phyloP scores from a whole-genome alignment of 2,329 filamentous ascomycete species.

The Fusarium udum region DNA sequence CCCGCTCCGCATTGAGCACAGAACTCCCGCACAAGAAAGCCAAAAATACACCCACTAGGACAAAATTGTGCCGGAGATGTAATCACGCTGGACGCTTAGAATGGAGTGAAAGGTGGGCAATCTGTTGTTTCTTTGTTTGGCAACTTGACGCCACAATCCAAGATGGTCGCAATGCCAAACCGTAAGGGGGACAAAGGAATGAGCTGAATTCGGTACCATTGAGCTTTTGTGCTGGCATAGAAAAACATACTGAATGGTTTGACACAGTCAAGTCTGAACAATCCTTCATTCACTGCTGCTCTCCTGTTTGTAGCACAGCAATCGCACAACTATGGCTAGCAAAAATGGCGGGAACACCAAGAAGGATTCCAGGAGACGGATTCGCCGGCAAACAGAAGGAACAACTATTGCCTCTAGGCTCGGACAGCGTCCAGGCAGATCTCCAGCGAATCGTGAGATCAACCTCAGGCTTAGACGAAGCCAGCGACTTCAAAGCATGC shows the following conservation, averaged over 20 bases:
- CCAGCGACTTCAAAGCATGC: not conserved
- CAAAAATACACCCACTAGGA: not conserved
- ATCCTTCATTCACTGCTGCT: not conserved
- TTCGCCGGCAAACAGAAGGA: not conserved
- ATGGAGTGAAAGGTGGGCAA: not conserved
- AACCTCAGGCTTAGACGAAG: slow-evolving; percentile 25
- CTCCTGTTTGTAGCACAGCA: not conserved
- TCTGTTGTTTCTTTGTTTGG: slow-evolving; percentile 33
- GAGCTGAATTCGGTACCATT: not conserved
- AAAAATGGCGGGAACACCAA: not conserved
- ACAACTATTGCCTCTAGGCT: not conserved
- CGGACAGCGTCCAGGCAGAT: slow-evolving; percentile 35
- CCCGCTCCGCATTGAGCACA: slow-evolving; percentile 5
- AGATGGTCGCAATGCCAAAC: not conserved
- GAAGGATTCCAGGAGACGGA: not conserved
- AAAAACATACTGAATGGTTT: not conserved
- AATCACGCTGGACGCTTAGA: not conserved
- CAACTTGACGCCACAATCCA: slow-evolving; percentile 23
- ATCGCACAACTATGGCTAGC: slow-evolving; percentile 5
- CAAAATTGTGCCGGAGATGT: not conserved
- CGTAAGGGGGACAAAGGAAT: slow-evolving; percentile 14
- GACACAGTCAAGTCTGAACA: not conserved
- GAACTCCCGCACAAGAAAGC: not conserved
- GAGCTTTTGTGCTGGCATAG: not conserved
- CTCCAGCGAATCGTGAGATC: slow-evolving; percentile 28